Evolutionary conservation across 768 basidiomycete genomes (phyloP), one percentile per base, ranked within the genome.

Genomic region (Multifurca ochricompacta): DNA sequence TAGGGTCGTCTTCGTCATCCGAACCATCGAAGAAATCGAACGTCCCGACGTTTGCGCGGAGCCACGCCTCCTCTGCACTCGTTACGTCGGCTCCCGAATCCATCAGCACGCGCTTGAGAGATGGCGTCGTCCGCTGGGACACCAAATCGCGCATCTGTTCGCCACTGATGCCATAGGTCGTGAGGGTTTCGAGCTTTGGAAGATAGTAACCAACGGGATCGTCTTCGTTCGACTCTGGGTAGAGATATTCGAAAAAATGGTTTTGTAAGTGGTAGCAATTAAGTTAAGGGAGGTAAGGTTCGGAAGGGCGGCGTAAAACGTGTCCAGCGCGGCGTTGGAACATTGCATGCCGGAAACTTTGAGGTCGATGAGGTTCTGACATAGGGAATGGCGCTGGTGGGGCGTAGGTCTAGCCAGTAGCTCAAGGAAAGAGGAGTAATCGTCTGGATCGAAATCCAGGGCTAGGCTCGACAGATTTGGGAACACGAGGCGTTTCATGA

Each of bases 371-470:
- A 88, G 65, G 14, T 71, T 70, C 14, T 67, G 67, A 37, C 86
- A 72, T 9, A 82, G 48, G 13, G 76, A 75, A 51, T 74, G 46
- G 35, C 31, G 43, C 9, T 40, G 51, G 9, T 70, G 69, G 4
- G 70, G 68, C 35, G 70, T 65, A 1, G 75, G 73, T 4, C 53
- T 62, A 16, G 73, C 65, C 21, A 87, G 72, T 46, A 73, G 70
- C 31, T 63, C 55, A 27, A 77, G 71, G 49, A 87, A 70, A 0
- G 72, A 68, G 6, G 72, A 72, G 62, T 74, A 84, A 58, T 87
- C 83, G 16, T 70, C 73, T 1, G 69, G 64, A 44, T 80, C 76
- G 52, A 81, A 77, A 59, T 84, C 77, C n/a, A 88, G 71, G 6
- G 71, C 62, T 44, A 78, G 67, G 28, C 55, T 59, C 53, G 59